phyloP scores from a whole-genome alignment of 768 basidiomycete species.

The Austroboletus festivus region DNA sequence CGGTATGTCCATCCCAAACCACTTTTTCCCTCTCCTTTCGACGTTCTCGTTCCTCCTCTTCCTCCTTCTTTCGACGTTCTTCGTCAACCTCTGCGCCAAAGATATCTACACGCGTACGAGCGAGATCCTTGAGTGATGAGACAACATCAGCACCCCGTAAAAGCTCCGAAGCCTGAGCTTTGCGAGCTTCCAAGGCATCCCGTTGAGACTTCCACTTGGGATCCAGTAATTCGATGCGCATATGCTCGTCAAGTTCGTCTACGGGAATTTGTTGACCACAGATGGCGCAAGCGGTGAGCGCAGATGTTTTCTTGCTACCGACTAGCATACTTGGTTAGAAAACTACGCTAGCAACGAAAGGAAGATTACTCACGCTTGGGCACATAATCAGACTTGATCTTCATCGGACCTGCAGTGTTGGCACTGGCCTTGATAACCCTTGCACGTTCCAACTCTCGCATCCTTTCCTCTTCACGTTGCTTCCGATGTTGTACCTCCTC shows the following conservation, averaged over 20 bases:
- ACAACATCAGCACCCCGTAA: conserved; percentile 92
- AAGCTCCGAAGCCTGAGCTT: conserved; percentile 83
- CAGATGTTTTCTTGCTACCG: conserved; percentile 55
- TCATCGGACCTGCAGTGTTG: conserved; percentile 78
- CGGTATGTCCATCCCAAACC: conserved; percentile 98
- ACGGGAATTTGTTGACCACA: conserved; percentile 96
- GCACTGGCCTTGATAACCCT: conserved; percentile 78
- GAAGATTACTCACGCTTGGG: conserved; percentile 70
- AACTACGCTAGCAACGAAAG: conserved; percentile 1
- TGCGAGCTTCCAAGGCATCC: conserved; percentile 82
- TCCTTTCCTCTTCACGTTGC: conserved; percentile 63
- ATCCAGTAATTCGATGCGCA: conserved; percentile 96
- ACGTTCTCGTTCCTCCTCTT: conserved; percentile 78
- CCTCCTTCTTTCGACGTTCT: conserved; percentile 80
- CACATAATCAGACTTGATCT: conserved; percentile 94
- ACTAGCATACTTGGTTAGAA: conserved; percentile 41
- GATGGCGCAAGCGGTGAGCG: conserved; percentile 85
- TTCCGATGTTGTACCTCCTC: conserved; percentile 57
- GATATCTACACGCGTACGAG: conserved; percentile 94
- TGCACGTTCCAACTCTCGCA: conserved; percentile 70
- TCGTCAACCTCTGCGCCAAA: conserved; percentile 95
- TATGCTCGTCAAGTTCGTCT: conserved; percentile 94
- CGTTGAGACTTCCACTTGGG: conserved; percentile 98
- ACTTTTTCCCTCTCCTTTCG: conserved; percentile 90
- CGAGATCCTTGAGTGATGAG: conserved; percentile 88